phyloP scores from a whole-genome alignment of 768 basidiomycete genomes.

The Steccherinum ochraceum region DNA sequence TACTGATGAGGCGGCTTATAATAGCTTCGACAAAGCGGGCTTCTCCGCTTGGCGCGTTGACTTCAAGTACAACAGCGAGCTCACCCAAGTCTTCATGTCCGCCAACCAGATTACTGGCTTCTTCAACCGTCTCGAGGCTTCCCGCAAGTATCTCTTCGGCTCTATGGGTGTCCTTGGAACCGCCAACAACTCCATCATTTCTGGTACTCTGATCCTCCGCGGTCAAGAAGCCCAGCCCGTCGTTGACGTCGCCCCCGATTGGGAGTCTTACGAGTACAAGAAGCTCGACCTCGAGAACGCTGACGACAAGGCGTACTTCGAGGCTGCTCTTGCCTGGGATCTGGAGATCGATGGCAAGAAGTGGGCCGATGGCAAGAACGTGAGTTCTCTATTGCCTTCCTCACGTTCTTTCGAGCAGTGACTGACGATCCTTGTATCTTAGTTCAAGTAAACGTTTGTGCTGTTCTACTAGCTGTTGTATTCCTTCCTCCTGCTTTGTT shows the following conservation, averaged over 20 bases:
- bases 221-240: conserved; percentile 69
- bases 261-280: conserved; percentile 80
- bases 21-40: conserved; percentile 80
- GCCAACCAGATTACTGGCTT: conserved; percentile 91
- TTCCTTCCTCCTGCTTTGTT: background rate
- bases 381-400: conserved; percentile 34
- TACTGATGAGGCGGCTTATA: background rate
- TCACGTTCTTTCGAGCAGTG: background rate
- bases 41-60: conserved; percentile 90
- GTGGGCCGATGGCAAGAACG: conserved; percentile 89
- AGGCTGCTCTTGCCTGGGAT: conserved; percentile 92
- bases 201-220: conserved; percentile 77
- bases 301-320: conserved; percentile 85
- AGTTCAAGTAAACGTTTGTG: conserved; percentile 22
- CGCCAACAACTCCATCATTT: conserved; percentile 70
- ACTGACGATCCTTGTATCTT: background rate
- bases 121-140: conserved; percentile 97
- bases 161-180: conserved; percentile 87
- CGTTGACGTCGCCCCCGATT: conserved; percentile 82
- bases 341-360: conserved; percentile 81
- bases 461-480: background rate
- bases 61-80: conserved; percentile 96
- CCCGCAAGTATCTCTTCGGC: conserved; percentile 94
- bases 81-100: conserved; percentile 92
- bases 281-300: conserved; percentile 68